phyloP scores from a whole-genome alignment of 2,329 filamentous ascomycete species.

The Pseudogymnoascus sp. region DNA sequence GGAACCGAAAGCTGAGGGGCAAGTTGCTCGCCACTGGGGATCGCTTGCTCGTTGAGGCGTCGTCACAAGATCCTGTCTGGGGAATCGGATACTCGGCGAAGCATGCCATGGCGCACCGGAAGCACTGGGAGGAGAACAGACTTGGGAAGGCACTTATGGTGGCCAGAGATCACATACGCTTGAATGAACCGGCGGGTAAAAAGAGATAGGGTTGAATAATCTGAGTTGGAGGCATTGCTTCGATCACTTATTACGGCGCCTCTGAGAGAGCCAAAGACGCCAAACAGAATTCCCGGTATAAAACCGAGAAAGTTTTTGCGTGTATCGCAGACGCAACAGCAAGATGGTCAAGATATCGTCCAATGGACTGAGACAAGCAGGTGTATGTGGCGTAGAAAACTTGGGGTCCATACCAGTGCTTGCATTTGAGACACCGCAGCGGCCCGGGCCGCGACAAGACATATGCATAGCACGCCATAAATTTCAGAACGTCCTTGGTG shows the following conservation, averaged over 20 bases:
- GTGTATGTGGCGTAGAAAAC: neutral
- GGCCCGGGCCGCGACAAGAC: neutral
- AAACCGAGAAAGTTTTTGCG: neutral
- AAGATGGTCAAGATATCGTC: neutral
- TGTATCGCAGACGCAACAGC: neutral
- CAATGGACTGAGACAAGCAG: neutral
- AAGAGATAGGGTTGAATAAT: neutral
- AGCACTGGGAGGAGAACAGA: constrained; percentile 28
- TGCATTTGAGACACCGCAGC: neutral
- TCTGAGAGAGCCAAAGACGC: neutral
- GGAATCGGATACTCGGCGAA: constrained; percentile 29
- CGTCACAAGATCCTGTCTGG: constrained; percentile 29
- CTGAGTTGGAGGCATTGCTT: neutral
- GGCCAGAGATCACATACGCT: constrained; percentile 13
- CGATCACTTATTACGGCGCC: neutral
- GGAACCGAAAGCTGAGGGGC: constrained; percentile 23
- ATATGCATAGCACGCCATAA: neutral
- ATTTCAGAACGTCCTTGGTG: neutral
- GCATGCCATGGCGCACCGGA: constrained; percentile 23
- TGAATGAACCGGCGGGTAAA: neutral
- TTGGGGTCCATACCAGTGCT: neutral
- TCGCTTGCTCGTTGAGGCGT: constrained; percentile 28
- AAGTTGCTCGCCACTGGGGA: constrained; percentile 29
- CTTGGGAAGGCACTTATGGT: constrained; percentile 28
- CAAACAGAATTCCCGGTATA: neutral